A percentile compares a stretch with the other conserved stretches of the same genome.
phyloP scores from a whole-genome alignment of 2,329 filamentous ascomycete genomes.

The Ophiocordyceps camponoti-floridani region DNA sequence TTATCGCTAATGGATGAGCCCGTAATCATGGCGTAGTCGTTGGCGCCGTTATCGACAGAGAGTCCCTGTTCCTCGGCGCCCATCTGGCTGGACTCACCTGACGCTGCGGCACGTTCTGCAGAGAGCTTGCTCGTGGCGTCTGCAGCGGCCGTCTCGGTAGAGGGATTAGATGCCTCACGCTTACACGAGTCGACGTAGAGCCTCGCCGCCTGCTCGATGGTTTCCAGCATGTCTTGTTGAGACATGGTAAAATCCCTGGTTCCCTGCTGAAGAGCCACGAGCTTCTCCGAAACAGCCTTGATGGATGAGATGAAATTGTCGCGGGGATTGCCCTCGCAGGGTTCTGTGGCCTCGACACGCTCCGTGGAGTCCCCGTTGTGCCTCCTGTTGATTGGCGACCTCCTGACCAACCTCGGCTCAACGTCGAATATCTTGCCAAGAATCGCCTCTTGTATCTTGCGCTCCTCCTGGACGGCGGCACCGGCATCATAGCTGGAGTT shows the following conservation, averaged over 20 bases:
- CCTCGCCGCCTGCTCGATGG: slow-evolving; percentile 30
- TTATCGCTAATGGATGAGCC: too few species aligned
- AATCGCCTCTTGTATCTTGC: slow-evolving; percentile 33
- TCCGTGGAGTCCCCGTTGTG: too few species aligned
- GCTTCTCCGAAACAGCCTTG: slow-evolving; percentile 19
- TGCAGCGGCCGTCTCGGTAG: too few species aligned
- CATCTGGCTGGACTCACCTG: too few species aligned
- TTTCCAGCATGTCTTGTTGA: slow-evolving; percentile 29
- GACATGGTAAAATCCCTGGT: slow-evolving; percentile 13
- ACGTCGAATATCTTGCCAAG: slow-evolving; percentile 34
- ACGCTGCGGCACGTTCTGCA: too few species aligned
- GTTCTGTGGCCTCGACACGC: background rate
- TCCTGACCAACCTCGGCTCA: slow-evolving; percentile 21
- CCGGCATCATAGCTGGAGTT: slow-evolving; percentile 17
- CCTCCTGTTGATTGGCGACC: slow-evolving; percentile 3
- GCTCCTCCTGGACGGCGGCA: slow-evolving; percentile 30
- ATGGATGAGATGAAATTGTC: slow-evolving; percentile 16
- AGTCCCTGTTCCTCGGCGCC: too few species aligned
- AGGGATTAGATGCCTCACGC: too few species aligned
- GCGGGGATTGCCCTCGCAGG: slow-evolving; percentile 10
- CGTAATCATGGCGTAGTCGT: too few species aligned
- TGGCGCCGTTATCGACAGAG: too few species aligned
- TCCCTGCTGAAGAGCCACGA: slow-evolving; percentile 23
- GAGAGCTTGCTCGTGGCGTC: too few species aligned
- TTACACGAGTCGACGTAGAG: slow-evolving; percentile 27